Base-by-base conservation (phyloP, 164 flowering plant species). In the Hamamelis virginiana region DNA sequence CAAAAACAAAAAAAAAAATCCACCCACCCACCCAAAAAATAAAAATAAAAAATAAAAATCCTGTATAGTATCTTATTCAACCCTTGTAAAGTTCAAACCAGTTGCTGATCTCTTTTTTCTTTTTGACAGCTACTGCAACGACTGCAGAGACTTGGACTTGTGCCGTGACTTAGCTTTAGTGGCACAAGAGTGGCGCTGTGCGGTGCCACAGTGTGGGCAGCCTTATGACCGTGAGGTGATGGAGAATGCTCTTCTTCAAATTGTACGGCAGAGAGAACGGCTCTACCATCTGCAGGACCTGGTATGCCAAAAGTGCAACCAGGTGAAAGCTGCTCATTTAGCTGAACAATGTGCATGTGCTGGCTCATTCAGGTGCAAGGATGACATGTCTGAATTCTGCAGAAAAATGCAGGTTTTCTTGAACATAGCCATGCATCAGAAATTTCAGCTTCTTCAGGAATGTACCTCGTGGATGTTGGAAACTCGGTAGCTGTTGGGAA, bases 191-290 rank as follows among this genome's bases (percentile, higher is more conserved):
- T 92, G 96, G 98, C 82, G 83, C 9, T 95, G 99, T 76, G 81
- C 84, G n/a, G 89, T 90, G 70, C 87, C 96, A 50, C 97, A 92
- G 59, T 95, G 98, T 72, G 96, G 97, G 55, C 98, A 95, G 74
- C 97, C 93, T 14, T 92, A 92, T 71, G 87, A 91, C 67, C 85
- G 90, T 10, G 97, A 90, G 72, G 82, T 77, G 53, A 89, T 95
- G 92, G 98, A 92, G 78, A 95, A 95, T 76, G 74, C 94, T 53
- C 96, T 95, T 66, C 83, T 95, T 64, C 99, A 95, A 69, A 87
- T 92, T 59, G 87, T 90, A 19, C 73, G 98, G 18, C 97, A 91
- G 74, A 83, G 99, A 74, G 99, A 92, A 65, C 89, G 92, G 6
- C 85, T 89, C 21, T 95, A 90, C 80, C 98, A 92, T 75, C 69